phyloP scores from a whole-genome alignment of 2,329 filamentous ascomycete genomes.

The Pseudogymnoascus sp. region DNA sequence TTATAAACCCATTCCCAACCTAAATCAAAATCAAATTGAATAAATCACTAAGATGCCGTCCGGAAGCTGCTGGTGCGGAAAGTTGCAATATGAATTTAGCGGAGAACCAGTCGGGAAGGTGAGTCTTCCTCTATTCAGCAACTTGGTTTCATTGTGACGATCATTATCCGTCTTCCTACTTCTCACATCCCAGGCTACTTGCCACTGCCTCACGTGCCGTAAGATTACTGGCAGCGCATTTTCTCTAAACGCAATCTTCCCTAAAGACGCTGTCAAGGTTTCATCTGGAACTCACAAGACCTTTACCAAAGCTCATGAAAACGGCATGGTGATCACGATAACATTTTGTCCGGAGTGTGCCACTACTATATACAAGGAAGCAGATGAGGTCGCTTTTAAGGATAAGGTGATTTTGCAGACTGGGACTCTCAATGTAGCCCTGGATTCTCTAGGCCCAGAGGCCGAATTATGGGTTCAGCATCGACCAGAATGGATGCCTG shows the following conservation, averaged over 20 bases:
- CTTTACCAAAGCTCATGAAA: slow-evolving; percentile 11
- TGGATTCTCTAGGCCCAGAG: neutral
- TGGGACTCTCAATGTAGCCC: slow-evolving; percentile 10
- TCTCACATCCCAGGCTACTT: slow-evolving; percentile 10
- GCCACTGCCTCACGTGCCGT: slow-evolving; percentile 15
- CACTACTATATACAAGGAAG: slow-evolving; percentile 13
- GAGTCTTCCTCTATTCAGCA: neutral
- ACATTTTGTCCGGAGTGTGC: slow-evolving; percentile 14
- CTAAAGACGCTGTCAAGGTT: slow-evolving; percentile 7
- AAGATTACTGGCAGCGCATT: slow-evolving; percentile 13
- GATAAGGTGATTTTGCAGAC: slow-evolving; percentile 12
- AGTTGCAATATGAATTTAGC: slow-evolving; percentile 13
- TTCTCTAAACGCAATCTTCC: slow-evolving; percentile 14
- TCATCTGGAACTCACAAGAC: slow-evolving; percentile 2
- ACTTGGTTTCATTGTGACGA: neutral
- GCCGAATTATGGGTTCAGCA: slow-evolving; percentile 14
- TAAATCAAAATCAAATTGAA: neutral
- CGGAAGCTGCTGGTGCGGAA: slow-evolving; percentile 13
- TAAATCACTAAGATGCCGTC: neutral
- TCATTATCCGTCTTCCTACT: neutral
- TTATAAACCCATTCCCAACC: neutral
- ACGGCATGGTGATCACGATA: slow-evolving; percentile 12
- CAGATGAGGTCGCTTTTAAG: slow-evolving; percentile 9
- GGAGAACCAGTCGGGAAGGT: slow-evolving; percentile 11
- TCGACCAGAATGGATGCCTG: slow-evolving; percentile 10